phyloP scores from a whole-genome alignment of 23 red algal species.

The Gracilaria domingensis region DNA sequence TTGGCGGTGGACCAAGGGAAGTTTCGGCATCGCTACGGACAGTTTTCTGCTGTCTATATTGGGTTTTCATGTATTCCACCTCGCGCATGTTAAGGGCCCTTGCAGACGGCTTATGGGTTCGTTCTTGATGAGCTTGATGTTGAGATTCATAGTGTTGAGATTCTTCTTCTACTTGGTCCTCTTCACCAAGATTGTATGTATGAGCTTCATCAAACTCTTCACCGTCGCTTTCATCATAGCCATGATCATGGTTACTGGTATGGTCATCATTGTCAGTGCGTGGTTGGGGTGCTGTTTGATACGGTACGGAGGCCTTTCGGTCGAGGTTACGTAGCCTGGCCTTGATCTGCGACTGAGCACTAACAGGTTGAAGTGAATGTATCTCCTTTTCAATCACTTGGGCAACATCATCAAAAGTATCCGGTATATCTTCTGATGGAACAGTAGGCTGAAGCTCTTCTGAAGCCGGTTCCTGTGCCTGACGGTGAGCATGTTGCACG shows the following conservation, averaged over 20 bases:
- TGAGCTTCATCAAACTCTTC: conserved; percentile 23
- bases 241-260: conserved; percentile 25
- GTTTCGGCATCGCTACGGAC: conserved; percentile 3
- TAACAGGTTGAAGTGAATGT: conserved; percentile 13
- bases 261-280: background rate
- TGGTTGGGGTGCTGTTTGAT: background rate
- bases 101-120: background rate
- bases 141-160: background rate
- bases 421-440: conserved; percentile 19
- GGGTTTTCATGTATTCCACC: background rate
- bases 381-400: conserved; percentile 46
- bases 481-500: background rate
- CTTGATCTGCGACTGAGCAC: conserved; percentile 18
- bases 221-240: background rate
- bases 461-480: conserved; percentile 33
- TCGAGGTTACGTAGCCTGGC: background rate
- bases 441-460: conserved; percentile 11
- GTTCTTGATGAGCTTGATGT: background rate
- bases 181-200: conserved; percentile 14
- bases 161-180: conserved; percentile 14
- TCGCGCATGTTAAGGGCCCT: background rate
- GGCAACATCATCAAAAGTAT: conserved; percentile 58
- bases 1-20: conserved; percentile 38
- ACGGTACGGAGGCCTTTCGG: background rate
- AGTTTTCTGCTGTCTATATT: background rate